Evolutionary conservation across 257 asterid genomes (phyloP), one percentile per base, ranked within the genome.

Genomic region (Jaltomata sinuosa): DNA sequence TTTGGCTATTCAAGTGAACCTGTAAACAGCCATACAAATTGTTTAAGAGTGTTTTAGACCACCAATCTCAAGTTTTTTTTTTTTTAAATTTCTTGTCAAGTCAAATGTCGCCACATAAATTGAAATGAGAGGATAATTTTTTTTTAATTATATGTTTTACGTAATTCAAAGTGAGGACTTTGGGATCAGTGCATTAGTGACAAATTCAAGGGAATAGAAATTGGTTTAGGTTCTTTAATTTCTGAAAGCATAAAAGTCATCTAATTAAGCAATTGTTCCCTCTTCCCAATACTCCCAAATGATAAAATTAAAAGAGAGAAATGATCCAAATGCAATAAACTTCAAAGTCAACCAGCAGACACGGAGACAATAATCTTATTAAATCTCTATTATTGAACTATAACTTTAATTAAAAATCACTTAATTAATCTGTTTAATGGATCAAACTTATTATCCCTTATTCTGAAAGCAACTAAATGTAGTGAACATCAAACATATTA

Each of bases 381-480:
- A 49, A 77, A 49, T 49, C 18, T 77, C 62, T 27, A 27, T 16
- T 77, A 49, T 9, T 77, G 45, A 77, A 77, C 40, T 15, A 49
- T 1, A 74, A 45, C 0, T 25, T 74, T 25, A 74, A 45, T 45
- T 45, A 74, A 74, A 74, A 45, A 42, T 45, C 40, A 0, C 1
- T 45, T 74, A 4, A 3, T 6, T 38, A 74, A 74, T 45, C 59
- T 38, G 45, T 25, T 7, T 45, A 45, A 45, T 42, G 34, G 0
- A 74, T 42, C 36, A 45, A 74, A 14, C 18, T 72, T 42, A 72
- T 42, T 0, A 74, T 74, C 59, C 82, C 91, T 86, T 86, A 14
- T 29, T 86, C 67, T 79, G 84, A 87, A 89, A 90, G 93, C 91
- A 87, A 89, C 89, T 84, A 49, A 85, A 87, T 18, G 25, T 22